A percentile compares a stretch with the other conserved stretches of the same genome.
Evolutionary conservation across 2,329 filamentous ascomycete species (phyloP).

Genomic region (Venturia oleaginea): DNA sequence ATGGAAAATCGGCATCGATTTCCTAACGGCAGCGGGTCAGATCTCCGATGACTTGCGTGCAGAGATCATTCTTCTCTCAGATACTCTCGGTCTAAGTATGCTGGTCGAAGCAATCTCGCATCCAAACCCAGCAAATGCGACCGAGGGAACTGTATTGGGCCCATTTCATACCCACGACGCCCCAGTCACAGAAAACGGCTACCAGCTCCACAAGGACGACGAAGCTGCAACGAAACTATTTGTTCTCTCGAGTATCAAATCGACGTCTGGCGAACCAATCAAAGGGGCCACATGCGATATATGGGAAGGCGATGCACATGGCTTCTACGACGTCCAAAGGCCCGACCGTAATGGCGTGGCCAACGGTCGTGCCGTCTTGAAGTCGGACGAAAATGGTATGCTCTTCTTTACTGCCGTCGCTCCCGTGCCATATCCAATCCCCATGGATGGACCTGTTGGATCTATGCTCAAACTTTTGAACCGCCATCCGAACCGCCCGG

Average conservation of each 20-base stretch:
- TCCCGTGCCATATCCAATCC: constrained; percentile 79
- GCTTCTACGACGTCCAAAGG: constrained; percentile 76
- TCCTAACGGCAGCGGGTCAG: constrained; percentile 63
- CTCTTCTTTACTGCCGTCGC: constrained; percentile 84
- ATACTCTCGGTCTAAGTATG: constrained; percentile 69
- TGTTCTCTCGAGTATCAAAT: constrained; percentile 30
- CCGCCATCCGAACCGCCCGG: constrained; percentile 70
- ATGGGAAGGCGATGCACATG: constrained; percentile 77
- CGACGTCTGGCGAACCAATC: constrained; percentile 55
- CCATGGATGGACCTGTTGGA: constrained; percentile 75
- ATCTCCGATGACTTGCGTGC: constrained; percentile 66
- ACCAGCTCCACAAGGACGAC: constrained; percentile 4
- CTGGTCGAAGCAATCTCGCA: constrained; percentile 78
- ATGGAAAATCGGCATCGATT: constrained; percentile 67
- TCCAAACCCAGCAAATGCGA: constrained; percentile 60
- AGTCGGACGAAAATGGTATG: constrained; percentile 57
- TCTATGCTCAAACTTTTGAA: constrained; percentile 55
- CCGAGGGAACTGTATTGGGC: constrained; percentile 71
- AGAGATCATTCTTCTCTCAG: constrained; percentile 77
- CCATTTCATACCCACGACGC: constrained; percentile 81
- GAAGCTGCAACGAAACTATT: neutral
- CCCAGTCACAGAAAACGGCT: constrained; percentile 23
- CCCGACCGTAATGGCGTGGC: constrained; percentile 48
- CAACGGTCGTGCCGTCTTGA: constrained; percentile 64
- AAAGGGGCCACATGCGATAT: constrained; percentile 64